Percentiles rank a stretch among this genome's conserved stretches.
These are phyloP conservation scores for Saccharomycopsis lassenensis DNA, from an alignment of 805 yeast genomes.

Conservation along the genomic window DNA sequence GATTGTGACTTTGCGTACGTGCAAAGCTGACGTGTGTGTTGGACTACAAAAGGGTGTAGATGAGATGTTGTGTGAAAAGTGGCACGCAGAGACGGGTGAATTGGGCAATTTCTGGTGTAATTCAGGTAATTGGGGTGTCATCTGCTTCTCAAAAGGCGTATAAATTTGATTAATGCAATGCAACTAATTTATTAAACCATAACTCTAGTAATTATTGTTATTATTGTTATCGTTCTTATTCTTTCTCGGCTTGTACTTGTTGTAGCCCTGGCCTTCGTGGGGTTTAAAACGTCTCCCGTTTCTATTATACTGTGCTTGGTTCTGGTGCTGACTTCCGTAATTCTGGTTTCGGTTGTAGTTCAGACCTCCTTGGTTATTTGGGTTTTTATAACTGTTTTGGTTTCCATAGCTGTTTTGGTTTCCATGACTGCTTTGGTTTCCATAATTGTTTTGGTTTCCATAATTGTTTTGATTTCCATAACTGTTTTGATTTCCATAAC, in stretches of 20 bases:
- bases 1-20: slow-evolving; percentile 72
- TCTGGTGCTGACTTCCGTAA: background rate
- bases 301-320: background rate
- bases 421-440: background rate
- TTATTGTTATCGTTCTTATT: background rate
- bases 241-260: background rate
- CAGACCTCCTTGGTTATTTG: background rate
- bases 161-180: background rate
- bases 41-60: slow-evolving; percentile 69
- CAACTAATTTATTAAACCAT: background rate
- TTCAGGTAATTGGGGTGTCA: slow-evolving; percentile 91
- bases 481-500: background rate
- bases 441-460: background rate
- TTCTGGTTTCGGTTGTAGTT: background rate
- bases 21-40: slow-evolving; percentile 92
- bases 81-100: slow-evolving; percentile 50
- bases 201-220: background rate
- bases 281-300: background rate
- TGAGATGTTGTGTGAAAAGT: slow-evolving; percentile 50
- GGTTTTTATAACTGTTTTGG: background rate
- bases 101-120: slow-evolving; percentile 72
- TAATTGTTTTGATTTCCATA: background rate
- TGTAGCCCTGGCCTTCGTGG: background rate
- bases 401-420: background rate
- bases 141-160: too few species aligned